Evolutionary conservation across 139 green algal genomes (phyloP), one percentile per base, ranked within the genome.

Genomic region (Ostreobium quekettii): DNA sequence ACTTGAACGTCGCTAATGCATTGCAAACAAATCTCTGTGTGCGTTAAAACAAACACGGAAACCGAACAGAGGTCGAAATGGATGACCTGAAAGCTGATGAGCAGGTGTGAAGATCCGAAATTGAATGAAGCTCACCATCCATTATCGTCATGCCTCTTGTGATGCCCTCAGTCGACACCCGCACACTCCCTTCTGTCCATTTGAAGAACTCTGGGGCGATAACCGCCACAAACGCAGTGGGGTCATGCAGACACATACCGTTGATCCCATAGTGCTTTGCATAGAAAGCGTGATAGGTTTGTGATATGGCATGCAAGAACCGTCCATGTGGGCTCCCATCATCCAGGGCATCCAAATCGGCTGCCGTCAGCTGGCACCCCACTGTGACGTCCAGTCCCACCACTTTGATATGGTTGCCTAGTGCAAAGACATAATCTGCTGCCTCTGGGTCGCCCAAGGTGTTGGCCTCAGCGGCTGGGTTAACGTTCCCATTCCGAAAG

Each of bases 401-500:
- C 15, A 87, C 48, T 5, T 48, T 8, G 60, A 76, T 4, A 2
- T 61, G 36, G 1, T 35, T 22, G 22, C 5, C 48, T 24, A 35
- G 3, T 4, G 38, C 37, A 26, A 92, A 80, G 24, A 93, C 86
- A 48, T 81, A 78, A 60, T 90, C 83, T 5, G 86, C 87, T 32
- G 84, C 86, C 19, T 90, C 84, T 0, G 86, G 83, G 74, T 92
- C 86, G 1, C 84, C 79, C 48, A 80, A 86, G 26, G 90, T 84
- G 78, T 93, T 93, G 59, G 87, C 87, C 56, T 93, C 87, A 0
- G 80, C 82, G 11, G 84, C 71, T 22, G 86, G 86, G 66, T 92
- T 93, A 26, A 97, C 91, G 74, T 97, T 97, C 29, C 90, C 84
- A 47, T 81, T 88, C 11, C 77, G 64, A 31, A 79, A 79, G 59